Conservation (phyloP, 129 eudicot species). For the Chrysanthemum seticuspe region DNA sequence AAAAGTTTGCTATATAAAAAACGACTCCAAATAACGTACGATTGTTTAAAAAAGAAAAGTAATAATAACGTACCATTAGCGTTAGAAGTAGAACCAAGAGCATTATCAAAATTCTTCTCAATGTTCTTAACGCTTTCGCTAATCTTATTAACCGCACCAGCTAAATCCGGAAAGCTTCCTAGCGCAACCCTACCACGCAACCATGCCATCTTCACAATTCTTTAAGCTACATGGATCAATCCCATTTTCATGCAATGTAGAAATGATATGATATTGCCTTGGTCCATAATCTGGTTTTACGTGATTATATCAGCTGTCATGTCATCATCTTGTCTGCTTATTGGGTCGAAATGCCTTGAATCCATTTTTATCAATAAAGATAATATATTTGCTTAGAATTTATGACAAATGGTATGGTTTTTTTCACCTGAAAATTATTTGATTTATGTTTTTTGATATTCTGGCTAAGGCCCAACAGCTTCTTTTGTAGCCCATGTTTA, state of each 20-base stretch:
- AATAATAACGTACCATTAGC: conserved; percentile 39
- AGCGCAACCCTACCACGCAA: conserved; percentile 71
- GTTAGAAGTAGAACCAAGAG: conserved; percentile 51
- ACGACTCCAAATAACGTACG: no score
- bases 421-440: no score
- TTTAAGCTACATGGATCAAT: conserved; percentile 27
- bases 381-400: no score
- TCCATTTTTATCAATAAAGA: no score
- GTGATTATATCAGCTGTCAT: background rate
- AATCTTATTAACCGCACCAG: conserved; percentile 89
- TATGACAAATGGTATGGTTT: no score
- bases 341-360: no score
- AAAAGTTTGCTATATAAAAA: no score
- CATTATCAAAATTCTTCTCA: conserved; percentile 84
- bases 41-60: no score
- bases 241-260: background rate
- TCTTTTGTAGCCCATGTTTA: background rate
- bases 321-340: no score
- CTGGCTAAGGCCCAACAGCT: background rate
- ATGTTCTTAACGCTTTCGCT: conserved; percentile 94
- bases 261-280: background rate
- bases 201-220: conserved; percentile 70
- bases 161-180: conserved; percentile 80
- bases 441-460: no score
- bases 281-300: background rate